These are phyloP conservation scores for Pseudocercospora crystallina DNA, from an alignment of 2,329 filamentous ascomycete genomes.

Conservation along the genomic window DNA sequence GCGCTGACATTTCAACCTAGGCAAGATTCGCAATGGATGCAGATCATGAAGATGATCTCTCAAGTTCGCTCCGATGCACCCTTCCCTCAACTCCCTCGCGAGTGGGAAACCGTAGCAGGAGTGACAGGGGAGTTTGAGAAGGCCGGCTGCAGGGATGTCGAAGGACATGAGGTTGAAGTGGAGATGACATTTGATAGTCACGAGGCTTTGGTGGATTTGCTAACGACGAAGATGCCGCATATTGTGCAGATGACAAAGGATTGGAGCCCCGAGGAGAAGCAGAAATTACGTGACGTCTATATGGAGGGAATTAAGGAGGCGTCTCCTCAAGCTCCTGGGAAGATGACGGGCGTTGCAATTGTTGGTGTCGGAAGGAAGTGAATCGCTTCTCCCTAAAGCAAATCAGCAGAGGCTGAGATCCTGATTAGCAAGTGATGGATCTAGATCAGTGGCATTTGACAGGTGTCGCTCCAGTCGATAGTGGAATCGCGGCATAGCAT, in stretches of 20 bases:
- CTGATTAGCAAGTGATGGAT: no score
- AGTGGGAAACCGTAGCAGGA: constrained; percentile 24
- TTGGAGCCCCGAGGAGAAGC: constrained; percentile 26
- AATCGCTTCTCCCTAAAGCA: no score
- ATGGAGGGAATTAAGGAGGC: constrained; percentile 22
- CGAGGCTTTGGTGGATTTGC: constrained; percentile 16
- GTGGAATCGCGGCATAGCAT: no score
- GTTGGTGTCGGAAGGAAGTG: constrained; percentile 30
- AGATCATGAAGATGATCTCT: constrained; percentile 23
- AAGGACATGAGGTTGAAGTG: constrained; percentile 24
- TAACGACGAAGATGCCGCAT: constrained; percentile 27
- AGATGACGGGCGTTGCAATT: constrained; percentile 27
- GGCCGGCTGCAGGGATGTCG: constrained; percentile 32
- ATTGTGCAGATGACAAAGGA: constrained; percentile 25
- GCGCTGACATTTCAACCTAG: no score
- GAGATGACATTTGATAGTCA: constrained; percentile 25
- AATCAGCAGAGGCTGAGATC: no score
- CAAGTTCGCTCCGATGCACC: constrained; percentile 23
- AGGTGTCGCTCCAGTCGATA: no score
- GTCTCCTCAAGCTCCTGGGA: constrained; percentile 26
- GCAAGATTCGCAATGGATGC: constrained; percentile 30
- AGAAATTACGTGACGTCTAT: constrained; percentile 19
- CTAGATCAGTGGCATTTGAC: no score
- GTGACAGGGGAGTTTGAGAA: constrained; percentile 27
- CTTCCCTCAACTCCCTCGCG: constrained; percentile 23